A percentile compares a stretch with the other conserved stretches of the same genome.
phyloP scores from a whole-genome alignment of 345 rosid genomes.

The Cardamine occulta region DNA sequence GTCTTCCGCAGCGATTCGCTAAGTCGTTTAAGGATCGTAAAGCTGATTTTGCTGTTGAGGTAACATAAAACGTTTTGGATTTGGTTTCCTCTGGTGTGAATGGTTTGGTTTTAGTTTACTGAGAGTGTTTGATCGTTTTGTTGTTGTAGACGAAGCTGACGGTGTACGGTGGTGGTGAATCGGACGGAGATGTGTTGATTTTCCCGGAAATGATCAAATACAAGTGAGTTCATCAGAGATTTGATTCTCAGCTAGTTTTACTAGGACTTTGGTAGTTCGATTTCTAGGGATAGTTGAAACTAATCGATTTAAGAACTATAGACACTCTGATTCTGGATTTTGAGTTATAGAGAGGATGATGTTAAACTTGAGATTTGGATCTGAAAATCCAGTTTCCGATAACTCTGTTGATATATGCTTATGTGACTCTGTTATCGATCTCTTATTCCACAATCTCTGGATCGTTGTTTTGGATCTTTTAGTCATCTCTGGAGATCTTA shows the following conservation, averaged over 20 bases:
- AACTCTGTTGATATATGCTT: neutral
- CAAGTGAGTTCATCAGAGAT: slow-evolving; percentile 56
- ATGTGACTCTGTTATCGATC: neutral
- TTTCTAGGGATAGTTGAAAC: neutral
- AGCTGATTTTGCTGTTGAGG: slow-evolving; percentile 64
- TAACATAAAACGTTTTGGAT: slow-evolving; percentile 17
- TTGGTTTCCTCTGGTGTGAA: neutral
- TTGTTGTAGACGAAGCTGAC: slow-evolving; percentile 66
- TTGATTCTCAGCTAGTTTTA: too few relatives aligned
- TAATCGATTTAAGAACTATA: neutral
- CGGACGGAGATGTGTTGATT: slow-evolving; percentile 87
- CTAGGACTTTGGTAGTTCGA: slow-evolving; percentile 23
- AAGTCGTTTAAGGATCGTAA: slow-evolving; percentile 71
- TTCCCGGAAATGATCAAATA: slow-evolving; percentile 93
- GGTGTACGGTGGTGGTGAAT: slow-evolving; percentile 65
- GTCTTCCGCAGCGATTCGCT: slow-evolving; percentile 67
- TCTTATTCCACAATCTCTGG: neutral
- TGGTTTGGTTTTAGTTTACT: neutral
- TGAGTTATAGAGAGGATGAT: slow-evolving; percentile 2
- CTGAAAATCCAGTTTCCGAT: slow-evolving; percentile 2
- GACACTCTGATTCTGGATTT: neutral
- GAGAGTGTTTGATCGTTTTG: slow-evolving; percentile 4
- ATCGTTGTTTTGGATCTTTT: slow-evolving; percentile 3
- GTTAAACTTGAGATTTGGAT: slow-evolving; percentile 16
- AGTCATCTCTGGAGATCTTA: neutral